Percentiles rank a stretch among this genome's conserved stretches.
phyloP scores from a whole-genome alignment of 1,284 basidiomycete species.

The Sanghuangporus weigelae region DNA sequence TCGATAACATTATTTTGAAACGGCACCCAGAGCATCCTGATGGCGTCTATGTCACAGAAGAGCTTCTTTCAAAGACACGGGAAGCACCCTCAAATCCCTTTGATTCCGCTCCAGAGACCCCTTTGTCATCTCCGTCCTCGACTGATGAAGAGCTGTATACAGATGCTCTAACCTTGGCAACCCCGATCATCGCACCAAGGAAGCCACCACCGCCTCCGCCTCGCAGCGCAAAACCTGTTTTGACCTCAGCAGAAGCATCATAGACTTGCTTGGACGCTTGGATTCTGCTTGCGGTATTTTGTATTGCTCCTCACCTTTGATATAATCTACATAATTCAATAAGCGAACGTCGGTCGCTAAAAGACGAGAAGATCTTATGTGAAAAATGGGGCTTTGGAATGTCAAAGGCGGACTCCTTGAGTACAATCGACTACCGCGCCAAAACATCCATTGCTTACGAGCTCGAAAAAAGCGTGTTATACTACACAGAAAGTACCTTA shows the following conservation, averaged over 20 bases:
- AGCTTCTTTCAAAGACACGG: constrained; percentile 32
- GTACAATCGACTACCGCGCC: not conserved
- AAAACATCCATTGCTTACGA: not conserved
- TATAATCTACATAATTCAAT: not conserved
- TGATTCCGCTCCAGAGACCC: constrained; percentile 57
- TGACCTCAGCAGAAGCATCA: not conserved
- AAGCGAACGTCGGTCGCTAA: too few species aligned
- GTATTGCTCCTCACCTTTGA: not conserved
- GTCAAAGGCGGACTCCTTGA: too few species aligned
- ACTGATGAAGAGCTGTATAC: constrained; percentile 80
- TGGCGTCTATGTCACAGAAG: constrained; percentile 53
- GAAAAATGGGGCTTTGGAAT: too few species aligned
- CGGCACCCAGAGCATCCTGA: constrained; percentile 48
- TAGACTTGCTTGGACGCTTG: not conserved
- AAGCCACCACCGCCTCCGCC: constrained; percentile 36
- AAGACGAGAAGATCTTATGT: too few species aligned
- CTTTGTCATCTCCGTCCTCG: constrained; percentile 66
- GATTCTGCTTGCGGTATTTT: not conserved
- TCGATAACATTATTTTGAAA: not conserved
- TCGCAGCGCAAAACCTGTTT: constrained; percentile 25
- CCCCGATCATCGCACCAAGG: constrained; percentile 42
- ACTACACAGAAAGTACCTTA: not conserved
- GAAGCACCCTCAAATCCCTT: constrained; percentile 56
- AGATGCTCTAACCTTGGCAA: constrained; percentile 56
- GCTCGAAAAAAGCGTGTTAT: not conserved